These are phyloP conservation scores for Heritiera littoralis DNA, from an alignment of 345 rosid genomes.

Conservation along the genomic window DNA sequence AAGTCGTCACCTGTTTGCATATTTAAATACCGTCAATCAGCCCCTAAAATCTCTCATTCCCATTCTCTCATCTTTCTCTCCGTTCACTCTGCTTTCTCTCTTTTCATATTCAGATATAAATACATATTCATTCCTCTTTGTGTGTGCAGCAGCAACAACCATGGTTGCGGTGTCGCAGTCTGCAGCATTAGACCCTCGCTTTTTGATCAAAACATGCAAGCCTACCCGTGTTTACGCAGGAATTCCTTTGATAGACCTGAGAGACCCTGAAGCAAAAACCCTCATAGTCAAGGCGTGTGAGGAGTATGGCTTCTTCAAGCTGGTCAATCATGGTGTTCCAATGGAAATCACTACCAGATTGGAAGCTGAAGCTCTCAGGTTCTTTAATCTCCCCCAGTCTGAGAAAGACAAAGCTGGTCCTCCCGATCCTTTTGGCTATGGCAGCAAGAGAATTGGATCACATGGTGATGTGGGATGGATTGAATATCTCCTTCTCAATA, in stretches of 20 bases:
- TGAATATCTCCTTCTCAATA: slow-evolving; percentile 70
- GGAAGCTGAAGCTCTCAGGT: slow-evolving; percentile 56
- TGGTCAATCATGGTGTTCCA: slow-evolving; percentile 70
- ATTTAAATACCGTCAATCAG: slow-evolving; percentile 19
- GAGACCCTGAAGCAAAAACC: slow-evolving; percentile 57
- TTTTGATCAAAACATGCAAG: slow-evolving; percentile 63
- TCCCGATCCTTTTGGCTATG: slow-evolving; percentile 89
- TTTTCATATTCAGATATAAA: background rate
- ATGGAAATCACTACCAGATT: slow-evolving; percentile 48
- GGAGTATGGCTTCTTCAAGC: slow-evolving; percentile 80
- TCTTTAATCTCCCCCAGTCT: slow-evolving; percentile 67
- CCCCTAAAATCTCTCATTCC: slow-evolving; percentile 1
- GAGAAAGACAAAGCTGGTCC: slow-evolving; percentile 73
- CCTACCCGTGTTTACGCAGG: slow-evolving; percentile 34
- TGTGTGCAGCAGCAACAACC: slow-evolving; percentile 20
- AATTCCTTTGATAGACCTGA: slow-evolving; percentile 65
- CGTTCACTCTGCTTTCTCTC: background rate
- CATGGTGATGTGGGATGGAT: slow-evolving; percentile 91
- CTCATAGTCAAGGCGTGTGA: slow-evolving; percentile 62
- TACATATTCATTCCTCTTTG: background rate
- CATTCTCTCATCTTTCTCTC: background rate
- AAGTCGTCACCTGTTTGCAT: slow-evolving; percentile 14
- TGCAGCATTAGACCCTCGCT: slow-evolving; percentile 46
- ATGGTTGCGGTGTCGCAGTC: slow-evolving; percentile 78
- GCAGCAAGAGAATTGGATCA: slow-evolving; percentile 69